Evolutionary conservation across 257 asterid species (phyloP).

Genomic region (Gynochthodes officinalis): DNA sequence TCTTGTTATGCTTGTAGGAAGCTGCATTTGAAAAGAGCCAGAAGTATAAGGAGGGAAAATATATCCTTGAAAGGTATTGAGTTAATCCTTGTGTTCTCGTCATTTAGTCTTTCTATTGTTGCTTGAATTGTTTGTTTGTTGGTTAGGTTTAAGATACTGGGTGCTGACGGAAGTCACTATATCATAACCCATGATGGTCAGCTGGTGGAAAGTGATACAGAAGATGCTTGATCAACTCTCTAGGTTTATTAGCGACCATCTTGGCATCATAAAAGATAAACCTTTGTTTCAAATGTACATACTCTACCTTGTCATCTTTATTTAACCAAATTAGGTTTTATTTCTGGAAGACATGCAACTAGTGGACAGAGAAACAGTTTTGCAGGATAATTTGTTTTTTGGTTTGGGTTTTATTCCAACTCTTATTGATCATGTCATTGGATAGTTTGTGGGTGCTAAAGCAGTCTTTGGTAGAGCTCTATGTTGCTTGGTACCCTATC

Average conservation of each 20-base stretch:
- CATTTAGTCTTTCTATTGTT: not conserved
- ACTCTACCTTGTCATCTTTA: not conserved
- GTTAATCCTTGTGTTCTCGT: not conserved
- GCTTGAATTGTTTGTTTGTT: slow-evolving; percentile 1
- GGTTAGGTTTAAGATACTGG: slow-evolving; percentile 62
- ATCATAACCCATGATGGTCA: slow-evolving; percentile 36
- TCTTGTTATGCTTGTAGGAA: slow-evolving; percentile 34
- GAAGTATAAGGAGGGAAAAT: slow-evolving; percentile 77
- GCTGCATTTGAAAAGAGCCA: slow-evolving; percentile 58
- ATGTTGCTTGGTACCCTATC: not conserved
- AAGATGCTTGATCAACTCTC: slow-evolving; percentile 27
- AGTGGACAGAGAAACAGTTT: slow-evolving; percentile 15
- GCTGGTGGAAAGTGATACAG: slow-evolving; percentile 52
- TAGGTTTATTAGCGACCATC: slow-evolving; percentile 6
- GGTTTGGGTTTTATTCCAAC: no score
- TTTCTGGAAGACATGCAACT: slow-evolving; percentile 3
- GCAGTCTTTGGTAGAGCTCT: not conserved
- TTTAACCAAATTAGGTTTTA: not conserved
- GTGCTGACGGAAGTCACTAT: slow-evolving; percentile 70
- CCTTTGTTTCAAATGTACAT: slow-evolving; percentile 19
- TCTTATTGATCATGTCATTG: not conserved
- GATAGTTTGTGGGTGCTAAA: not conserved
- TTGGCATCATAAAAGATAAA: slow-evolving; percentile 10
- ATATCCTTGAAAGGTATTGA: slow-evolving; percentile 72
- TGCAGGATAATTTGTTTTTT: not conserved